phyloP scores from a whole-genome alignment of 2,329 filamentous ascomycete genomes.

The Sclerotinia spermophila region DNA sequence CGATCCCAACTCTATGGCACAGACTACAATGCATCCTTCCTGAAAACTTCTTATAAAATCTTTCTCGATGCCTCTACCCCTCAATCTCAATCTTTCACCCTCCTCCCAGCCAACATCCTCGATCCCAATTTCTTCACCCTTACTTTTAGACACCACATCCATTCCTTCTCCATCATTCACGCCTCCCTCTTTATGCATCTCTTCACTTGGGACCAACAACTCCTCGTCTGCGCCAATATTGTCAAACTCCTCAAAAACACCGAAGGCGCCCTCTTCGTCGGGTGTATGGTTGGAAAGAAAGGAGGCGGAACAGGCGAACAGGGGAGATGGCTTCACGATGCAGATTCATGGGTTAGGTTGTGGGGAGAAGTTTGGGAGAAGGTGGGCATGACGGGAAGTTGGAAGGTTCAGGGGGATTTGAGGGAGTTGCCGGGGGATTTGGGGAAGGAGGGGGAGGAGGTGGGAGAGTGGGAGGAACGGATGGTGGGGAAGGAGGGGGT shows the following conservation, averaged over 20 bases:
- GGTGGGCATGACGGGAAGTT: slow-evolving; percentile 7
- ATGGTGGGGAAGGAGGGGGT: background rate
- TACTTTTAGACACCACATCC: slow-evolving; percentile 7
- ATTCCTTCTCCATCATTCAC: slow-evolving; percentile 19
- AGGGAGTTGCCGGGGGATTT: background rate
- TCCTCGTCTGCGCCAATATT: slow-evolving; percentile 8
- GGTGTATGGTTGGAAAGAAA: slow-evolving; percentile 9
- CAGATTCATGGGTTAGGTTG: slow-evolving; percentile 12
- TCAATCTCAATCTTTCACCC: background rate
- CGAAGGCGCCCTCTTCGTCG: slow-evolving; percentile 12
- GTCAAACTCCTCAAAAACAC: background rate
- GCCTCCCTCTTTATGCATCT: slow-evolving; percentile 20
- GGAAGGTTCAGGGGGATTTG: slow-evolving; percentile 16
- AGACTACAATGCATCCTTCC: slow-evolving; percentile 37
- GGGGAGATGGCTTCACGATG: slow-evolving; percentile 17
- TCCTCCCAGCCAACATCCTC: slow-evolving; percentile 16
- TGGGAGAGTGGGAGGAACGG: background rate
- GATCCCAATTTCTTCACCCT: slow-evolving; percentile 16
- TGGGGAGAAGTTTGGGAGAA: slow-evolving; percentile 16
- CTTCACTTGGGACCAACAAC: slow-evolving; percentile 20
- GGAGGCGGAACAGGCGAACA: slow-evolving; percentile 12
- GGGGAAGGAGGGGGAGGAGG: background rate
- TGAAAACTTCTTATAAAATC: slow-evolving; percentile 39
- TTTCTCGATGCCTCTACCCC: slow-evolving; percentile 37
- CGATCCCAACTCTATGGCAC: slow-evolving; percentile 35